Conservation (phyloP, 305 asterid species). For the Ilex paraguariensis region DNA sequence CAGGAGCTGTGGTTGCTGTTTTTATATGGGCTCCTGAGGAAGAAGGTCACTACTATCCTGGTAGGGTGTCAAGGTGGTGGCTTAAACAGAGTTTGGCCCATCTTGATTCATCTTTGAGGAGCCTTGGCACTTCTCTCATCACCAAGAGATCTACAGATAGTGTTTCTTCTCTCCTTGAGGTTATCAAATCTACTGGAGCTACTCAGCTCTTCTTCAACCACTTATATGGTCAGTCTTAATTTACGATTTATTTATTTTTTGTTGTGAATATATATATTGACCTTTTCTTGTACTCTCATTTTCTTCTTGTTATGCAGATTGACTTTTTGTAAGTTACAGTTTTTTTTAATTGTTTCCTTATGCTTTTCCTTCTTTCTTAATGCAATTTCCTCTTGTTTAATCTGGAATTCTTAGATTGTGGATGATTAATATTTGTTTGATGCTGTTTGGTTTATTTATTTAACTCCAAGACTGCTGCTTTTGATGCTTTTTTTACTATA, state of each 20-base stretch:
- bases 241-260: constrained; percentile 1
- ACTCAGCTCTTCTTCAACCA: constrained; percentile 85
- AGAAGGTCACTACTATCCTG: constrained; percentile 70
- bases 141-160: constrained; percentile 86
- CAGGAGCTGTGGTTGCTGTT: constrained; percentile 71
- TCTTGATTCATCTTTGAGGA: constrained; percentile 72
- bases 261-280: not conserved
- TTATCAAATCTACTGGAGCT: constrained; percentile 72
- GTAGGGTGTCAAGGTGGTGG: constrained; percentile 96
- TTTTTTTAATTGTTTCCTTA: not conserved
- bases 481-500: not conserved
- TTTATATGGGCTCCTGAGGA: constrained; percentile 90
- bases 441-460: too few species aligned
- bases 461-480: not conserved
- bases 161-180: constrained; percentile 64
- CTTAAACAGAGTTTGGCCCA: constrained; percentile 70
- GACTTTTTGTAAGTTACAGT: not conserved
- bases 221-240: constrained; percentile 58
- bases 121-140: constrained; percentile 73
- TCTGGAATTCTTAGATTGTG: not conserved
- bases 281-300: too few species aligned
- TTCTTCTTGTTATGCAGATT: too few species aligned
- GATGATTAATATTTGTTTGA: not conserved
- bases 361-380: not conserved
- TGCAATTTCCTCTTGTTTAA: not conserved